Conservation (phyloP, 2,329 filamentous ascomycete species). For the Myriangium duriaei region DNA sequence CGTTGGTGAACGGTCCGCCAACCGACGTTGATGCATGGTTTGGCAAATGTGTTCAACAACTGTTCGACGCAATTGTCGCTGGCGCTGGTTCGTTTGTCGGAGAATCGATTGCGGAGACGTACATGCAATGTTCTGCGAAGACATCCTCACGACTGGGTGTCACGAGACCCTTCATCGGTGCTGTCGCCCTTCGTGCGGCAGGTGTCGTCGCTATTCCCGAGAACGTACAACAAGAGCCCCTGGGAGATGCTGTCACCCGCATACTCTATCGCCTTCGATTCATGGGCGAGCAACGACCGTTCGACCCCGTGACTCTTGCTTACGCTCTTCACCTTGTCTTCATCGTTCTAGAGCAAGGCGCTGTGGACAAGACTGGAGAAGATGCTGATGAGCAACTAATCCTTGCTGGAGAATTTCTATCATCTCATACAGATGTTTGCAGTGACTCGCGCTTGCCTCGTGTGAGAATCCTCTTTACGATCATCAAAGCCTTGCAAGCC, state of each 20-base stretch:
- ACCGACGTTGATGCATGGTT: conserved; percentile 85
- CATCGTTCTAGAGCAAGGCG: conserved; percentile 64
- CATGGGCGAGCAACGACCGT: conserved; percentile 82
- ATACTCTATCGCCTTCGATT: conserved; percentile 85
- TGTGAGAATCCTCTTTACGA: conserved; percentile 53
- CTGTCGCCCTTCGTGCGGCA: conserved; percentile 71
- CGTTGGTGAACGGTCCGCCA: conserved; percentile 74
- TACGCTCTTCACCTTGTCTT: conserved; percentile 79
- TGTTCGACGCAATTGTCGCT: conserved; percentile 63
- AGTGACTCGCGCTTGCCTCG: conserved; percentile 65
- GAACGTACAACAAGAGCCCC: conserved; percentile 62
- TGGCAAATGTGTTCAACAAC: conserved; percentile 59
- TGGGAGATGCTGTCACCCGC: conserved; percentile 70
- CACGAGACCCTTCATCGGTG: conserved; percentile 70
- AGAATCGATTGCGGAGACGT: conserved; percentile 63
- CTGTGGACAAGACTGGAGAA: conserved; percentile 58
- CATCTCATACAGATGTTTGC: conserved; percentile 75
- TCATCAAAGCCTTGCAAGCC: conserved; percentile 73
- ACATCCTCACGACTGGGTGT: conserved; percentile 61
- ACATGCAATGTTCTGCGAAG: conserved; percentile 66
- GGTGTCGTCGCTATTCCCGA: conserved; percentile 60
- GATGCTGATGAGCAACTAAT: conserved; percentile 83
- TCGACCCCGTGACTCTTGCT: conserved; percentile 75
- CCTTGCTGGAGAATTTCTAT: conserved; percentile 74
- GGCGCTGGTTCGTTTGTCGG: conserved; percentile 74